Base-by-base conservation (phyloP, 768 basidiomycete genomes). In the Dendrothele bispora region DNA sequence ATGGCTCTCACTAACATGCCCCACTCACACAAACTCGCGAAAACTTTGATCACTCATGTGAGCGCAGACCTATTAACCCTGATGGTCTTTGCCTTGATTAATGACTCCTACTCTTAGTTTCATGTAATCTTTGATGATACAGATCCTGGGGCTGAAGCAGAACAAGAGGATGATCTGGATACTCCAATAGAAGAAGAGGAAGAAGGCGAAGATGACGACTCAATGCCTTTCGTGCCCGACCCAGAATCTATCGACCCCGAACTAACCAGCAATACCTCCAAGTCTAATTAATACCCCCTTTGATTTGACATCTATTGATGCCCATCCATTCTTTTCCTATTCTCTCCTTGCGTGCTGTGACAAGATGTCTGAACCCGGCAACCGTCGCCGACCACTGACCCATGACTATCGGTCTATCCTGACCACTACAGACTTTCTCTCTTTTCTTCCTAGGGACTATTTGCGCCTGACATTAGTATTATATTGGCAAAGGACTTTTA, bases 1-100 rank as follows among this genome's bases (percentile, higher is more conserved):
- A 74, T 86, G 65, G 86, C 90, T 56, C 73, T 91, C 51, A 78
- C 84, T 46, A 90, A 91, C 56, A 91, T 92, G 88, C 82, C 82
- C 14, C 70, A 82, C 55, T 80, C 85, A 15, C 84, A 89, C 57
- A 82, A 83, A 52, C 74, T 90, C n/a, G 83, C 84, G 54, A 84
- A 88, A 63, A 74, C 80, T 3, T 74, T 90, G 41, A 87, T 91
- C 47, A 83, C 82, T 18, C 86, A 90, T 58, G 88, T 89, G 57
- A 52, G 86, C 67, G n/a, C 2, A 56, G 18, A 38, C 22, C 5
- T 21, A n/a, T n/a, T 43, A 35, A 12, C 25, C 35, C 29, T 7
- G n/a, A 18, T 21, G 43, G 14, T 10, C 37, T 12, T 42, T 14
- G 26, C 47, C 54, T 43, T 52, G 34, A 26, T 30, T 54, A 35